These are phyloP conservation scores for Triangularia verruculosa DNA, from an alignment of 2,329 filamentous ascomycete genomes.

Conservation along the genomic window DNA sequence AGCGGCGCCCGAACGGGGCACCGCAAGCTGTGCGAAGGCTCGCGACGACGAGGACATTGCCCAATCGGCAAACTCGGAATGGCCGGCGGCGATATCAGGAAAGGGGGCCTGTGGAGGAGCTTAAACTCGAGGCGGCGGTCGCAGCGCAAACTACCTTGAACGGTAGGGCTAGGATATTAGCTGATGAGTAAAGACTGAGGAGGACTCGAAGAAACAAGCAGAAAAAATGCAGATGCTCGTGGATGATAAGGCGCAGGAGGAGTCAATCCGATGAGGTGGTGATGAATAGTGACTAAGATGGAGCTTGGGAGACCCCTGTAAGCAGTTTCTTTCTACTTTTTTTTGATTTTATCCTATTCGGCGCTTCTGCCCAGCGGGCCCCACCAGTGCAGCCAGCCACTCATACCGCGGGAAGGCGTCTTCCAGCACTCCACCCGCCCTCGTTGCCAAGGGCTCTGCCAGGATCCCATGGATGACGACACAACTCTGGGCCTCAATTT, in stretches of 20 bases:
- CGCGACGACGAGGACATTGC: conserved; percentile 35
- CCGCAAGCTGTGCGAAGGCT: conserved; percentile 34
- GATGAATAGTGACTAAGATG: conserved; percentile 23
- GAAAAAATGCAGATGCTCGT: neutral
- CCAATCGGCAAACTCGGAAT: conserved; percentile 24
- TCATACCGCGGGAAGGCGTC: neutral
- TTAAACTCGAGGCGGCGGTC: neutral
- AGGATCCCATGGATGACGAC: conserved; percentile 18
- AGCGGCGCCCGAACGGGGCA: conserved; percentile 29
- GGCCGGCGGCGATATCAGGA: neutral
- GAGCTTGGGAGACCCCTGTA: conserved; percentile 14
- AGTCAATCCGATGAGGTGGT: conserved; percentile 15
- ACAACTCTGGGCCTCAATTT: conserved; percentile 12
- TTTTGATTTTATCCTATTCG: conserved; percentile 23
- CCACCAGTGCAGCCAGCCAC: conserved; percentile 6
- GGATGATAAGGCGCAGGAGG: conserved; percentile 8
- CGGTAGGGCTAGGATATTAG: neutral
- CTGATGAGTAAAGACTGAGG: conserved; percentile 1
- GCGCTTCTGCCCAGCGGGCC: conserved; percentile 11
- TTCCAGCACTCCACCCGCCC: conserved; percentile 10
- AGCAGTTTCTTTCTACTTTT: conserved; percentile 17
- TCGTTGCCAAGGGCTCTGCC: neutral
- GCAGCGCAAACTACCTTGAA: neutral
- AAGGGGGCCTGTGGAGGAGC: neutral
- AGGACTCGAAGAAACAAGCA: neutral